Conservation (phyloP, 768 basidiomycete genomes). For the Lactarius akahatsu region DNA sequence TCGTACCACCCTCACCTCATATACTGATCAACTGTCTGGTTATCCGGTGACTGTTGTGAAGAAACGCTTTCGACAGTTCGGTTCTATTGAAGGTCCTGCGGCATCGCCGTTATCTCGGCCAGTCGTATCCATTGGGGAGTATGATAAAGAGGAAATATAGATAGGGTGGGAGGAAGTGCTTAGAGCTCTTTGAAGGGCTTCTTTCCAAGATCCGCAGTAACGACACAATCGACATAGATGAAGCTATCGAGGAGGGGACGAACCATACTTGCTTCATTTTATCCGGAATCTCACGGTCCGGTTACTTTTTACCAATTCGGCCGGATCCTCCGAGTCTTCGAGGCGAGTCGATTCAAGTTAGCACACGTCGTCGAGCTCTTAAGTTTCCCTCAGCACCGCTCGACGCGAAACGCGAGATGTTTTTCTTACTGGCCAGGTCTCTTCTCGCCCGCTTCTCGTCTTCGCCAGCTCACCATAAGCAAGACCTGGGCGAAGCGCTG, state of each 20-base stretch:
- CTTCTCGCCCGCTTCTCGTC: too few species aligned
- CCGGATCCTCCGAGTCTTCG: neutral
- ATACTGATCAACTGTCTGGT: too few species aligned
- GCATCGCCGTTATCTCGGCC: neutral
- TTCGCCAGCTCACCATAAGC: too few species aligned
- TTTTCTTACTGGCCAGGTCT: too few species aligned
- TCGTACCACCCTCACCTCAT: too few species aligned
- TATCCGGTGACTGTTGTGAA: too few species aligned
- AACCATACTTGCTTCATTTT: neutral
- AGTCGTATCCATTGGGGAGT: neutral
- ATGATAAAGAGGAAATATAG: neutral
- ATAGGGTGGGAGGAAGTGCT: neutral
- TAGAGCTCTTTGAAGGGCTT: neutral
- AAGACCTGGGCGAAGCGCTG: neutral
- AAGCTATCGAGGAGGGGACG: neutral
- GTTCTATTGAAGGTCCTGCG: neutral
- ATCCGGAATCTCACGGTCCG: too few species aligned
- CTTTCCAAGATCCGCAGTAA: too few species aligned
- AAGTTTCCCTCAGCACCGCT: neutral
- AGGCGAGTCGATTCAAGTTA: neutral
- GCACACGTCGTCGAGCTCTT: neutral
- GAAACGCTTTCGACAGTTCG: neutral
- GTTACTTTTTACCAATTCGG: neutral
- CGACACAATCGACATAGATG: neutral
- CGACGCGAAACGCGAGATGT: too few species aligned